Conservation (phyloP, 2,329 filamentous ascomycete species). For the Neopestalotiopsis sp. region DNA sequence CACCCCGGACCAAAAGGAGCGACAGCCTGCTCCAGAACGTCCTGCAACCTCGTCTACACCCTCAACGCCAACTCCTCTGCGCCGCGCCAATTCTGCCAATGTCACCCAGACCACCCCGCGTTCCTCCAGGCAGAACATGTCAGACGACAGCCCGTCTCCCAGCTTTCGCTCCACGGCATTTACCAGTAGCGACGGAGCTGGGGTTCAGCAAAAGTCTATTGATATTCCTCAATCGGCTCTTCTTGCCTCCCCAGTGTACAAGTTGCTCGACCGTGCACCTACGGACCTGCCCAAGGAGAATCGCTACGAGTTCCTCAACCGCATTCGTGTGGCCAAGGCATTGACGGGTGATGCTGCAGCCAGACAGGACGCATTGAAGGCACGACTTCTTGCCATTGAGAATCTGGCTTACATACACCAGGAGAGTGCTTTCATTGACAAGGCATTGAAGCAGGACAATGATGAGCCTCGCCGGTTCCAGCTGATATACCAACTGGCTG, state of each 20-base stretch:
- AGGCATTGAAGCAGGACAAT: constrained; percentile 83
- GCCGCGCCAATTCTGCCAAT: constrained; percentile 67
- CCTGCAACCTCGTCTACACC: constrained; percentile 56
- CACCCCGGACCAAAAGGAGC: constrained; percentile 37
- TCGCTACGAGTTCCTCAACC: constrained; percentile 85
- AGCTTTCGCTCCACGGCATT: constrained; percentile 44
- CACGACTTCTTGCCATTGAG: constrained; percentile 84
- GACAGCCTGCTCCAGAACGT: constrained; percentile 37
- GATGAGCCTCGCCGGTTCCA: constrained; percentile 91
- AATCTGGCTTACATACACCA: constrained; percentile 90
- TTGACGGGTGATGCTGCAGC: constrained; percentile 69
- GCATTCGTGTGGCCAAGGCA: constrained; percentile 83
- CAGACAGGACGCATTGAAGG: constrained; percentile 77
- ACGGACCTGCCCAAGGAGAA: constrained; percentile 72
- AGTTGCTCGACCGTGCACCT: constrained; percentile 61
- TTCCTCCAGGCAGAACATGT: constrained; percentile 40
- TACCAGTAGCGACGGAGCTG: constrained; percentile 46
- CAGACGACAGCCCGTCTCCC: constrained; percentile 54
- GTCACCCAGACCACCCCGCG: constrained; percentile 44
- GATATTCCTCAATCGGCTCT: constrained; percentile 68
- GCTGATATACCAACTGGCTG: constrained; percentile 88
- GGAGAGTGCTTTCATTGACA: constrained; percentile 83
- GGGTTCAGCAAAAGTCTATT: constrained; percentile 61
- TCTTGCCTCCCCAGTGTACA: constrained; percentile 57
- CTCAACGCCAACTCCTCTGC: constrained; percentile 76